These are phyloP conservation scores for Penicillium sp. DNA, from an alignment of 2,329 filamentous ascomycete genomes.

Conservation along the genomic window DNA sequence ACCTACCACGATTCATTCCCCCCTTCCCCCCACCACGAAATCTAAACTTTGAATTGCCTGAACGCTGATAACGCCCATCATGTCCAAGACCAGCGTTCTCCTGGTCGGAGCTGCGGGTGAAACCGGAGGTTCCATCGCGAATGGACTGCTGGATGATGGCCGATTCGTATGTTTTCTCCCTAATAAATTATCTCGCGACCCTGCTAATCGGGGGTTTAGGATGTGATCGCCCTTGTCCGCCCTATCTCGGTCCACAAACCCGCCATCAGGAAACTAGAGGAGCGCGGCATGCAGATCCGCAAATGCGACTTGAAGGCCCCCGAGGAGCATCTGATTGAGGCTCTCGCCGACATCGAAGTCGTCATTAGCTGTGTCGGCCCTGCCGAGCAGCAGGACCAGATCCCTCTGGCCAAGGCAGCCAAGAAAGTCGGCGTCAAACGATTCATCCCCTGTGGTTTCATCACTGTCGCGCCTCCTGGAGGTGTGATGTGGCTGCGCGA, in stretches of 20 bases:
- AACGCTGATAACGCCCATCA: conserved; percentile 17
- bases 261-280: conserved; percentile 37
- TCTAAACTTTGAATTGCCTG: neutral
- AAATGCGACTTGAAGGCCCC: conserved; percentile 42
- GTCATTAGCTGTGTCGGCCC: conserved; percentile 44
- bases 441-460: conserved; percentile 51
- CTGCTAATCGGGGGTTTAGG: conserved; percentile 29
- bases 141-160: conserved; percentile 32
- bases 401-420: conserved; percentile 46
- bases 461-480: conserved; percentile 44
- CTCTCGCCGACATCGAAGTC: conserved; percentile 43
- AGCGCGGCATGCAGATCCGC: conserved; percentile 43
- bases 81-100: conserved; percentile 36
- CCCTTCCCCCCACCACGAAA: neutral
- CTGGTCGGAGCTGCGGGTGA: conserved; percentile 39
- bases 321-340: conserved; percentile 40
- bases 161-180: conserved; percentile 16
- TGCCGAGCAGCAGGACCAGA: conserved; percentile 39
- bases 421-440: conserved; percentile 49
- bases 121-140: conserved; percentile 38
- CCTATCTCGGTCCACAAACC: conserved; percentile 47
- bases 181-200: neutral
- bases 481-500: conserved; percentile 43
- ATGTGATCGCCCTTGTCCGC: conserved; percentile 47
- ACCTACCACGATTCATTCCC: neutral